Evolutionary conservation across 2,329 filamentous ascomycete species (phyloP), one percentile per base, ranked within the genome.

Genomic region (Ophiostoma triangulosporum): DNA sequence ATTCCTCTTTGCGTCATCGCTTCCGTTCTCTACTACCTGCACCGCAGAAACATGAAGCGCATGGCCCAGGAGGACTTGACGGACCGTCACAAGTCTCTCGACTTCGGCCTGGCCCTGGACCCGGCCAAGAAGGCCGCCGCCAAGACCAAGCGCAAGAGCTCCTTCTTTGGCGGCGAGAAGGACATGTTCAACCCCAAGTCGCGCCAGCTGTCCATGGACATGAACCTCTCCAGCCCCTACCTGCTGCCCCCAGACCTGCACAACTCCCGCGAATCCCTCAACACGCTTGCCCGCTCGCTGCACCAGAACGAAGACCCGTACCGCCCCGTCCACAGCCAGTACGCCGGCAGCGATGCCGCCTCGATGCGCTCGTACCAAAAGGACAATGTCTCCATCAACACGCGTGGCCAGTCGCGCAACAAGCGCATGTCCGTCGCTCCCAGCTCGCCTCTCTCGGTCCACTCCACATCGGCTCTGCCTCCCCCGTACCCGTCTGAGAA

Each of bases 81-180:
- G 58, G 90, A 96, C 67, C 87, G 88, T 60, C 88, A 94, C 68
- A 90, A 85, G 64, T 93, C 88, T 0, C 76, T 97, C 64, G 93
- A 98, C 66, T 98, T 96, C 64, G 93, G 93, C 33, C 69, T 96
- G 64, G 88, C 70, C 35, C 69, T 84, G 54, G 67, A 71, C 31
- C 52, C 64, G 59, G 55, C 54, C 2, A 46, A 40, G 24, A 60
- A 58, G 51, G 50, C 58, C 50, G 52, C 56, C 15, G 59, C 57
- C n/a, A 72, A 72, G 56, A 64, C 64, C 38, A 75, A 72, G 59
- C 72, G 72, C 59, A 72, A 70, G 62, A 72, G 67, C 53, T 63
- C 65, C 2, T 65, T 71, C 69, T 73, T 59, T 69, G 81, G 68
- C 72, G 75, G 54, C 15, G 75, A 87, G 63, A 81, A 81, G 65